A percentile compares a stretch with the other conserved stretches of the same genome.
Evolutionary conservation across 495 filamentous ascomycete species (phyloP).

Genomic region (Aspergillus leporis): DNA sequence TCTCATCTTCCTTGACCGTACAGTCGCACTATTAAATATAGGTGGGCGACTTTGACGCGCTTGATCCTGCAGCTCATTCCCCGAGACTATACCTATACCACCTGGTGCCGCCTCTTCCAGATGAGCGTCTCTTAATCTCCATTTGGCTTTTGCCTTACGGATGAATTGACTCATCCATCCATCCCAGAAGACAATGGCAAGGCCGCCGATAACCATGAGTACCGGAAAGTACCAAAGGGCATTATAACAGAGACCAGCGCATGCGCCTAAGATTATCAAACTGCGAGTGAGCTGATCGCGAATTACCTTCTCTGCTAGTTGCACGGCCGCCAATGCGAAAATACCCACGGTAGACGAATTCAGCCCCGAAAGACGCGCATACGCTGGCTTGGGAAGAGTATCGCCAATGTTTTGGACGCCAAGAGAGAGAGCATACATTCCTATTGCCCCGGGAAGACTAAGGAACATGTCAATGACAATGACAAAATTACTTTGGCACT

Average conservation of each 20-base stretch:
- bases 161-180: conserved; percentile 48
- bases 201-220: conserved; percentile 61
- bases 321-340: conserved; percentile 74
- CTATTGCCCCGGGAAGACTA: conserved; percentile 73
- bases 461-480: conserved; percentile 7
- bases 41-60: too few species aligned
- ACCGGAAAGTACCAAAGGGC: conserved; percentile 83
- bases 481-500: neutral
- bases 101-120: too few species aligned
- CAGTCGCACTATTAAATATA: too few species aligned
- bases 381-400: conserved; percentile 64
- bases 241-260: conserved; percentile 72
- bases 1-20: too few species aligned
- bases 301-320: conserved; percentile 73
- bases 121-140: conserved; percentile 43
- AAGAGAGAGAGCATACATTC: conserved; percentile 71
- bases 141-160: conserved; percentile 22
- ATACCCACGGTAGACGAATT: conserved; percentile 80
- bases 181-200: conserved; percentile 62
- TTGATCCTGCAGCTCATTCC: too few species aligned
- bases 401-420: conserved; percentile 63
- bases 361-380: conserved; percentile 74
- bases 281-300: conserved; percentile 69
- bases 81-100: too few species aligned
- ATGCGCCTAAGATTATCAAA: conserved; percentile 67